Conservation (phyloP, 306 rosid species). For the Elaeagnus macrophylla region DNA sequence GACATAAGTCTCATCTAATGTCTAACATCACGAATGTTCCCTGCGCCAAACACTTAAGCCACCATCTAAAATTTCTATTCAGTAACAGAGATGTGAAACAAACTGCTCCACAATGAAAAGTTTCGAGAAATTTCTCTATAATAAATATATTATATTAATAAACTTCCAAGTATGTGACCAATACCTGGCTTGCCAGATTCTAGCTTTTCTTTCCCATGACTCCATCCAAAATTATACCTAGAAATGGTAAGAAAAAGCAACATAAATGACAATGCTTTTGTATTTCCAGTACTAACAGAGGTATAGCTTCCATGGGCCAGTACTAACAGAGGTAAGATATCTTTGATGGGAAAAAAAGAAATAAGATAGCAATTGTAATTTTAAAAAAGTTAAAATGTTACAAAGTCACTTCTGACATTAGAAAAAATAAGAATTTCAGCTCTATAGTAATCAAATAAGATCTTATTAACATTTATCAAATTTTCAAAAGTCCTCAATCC, state of each 20-base stretch:
- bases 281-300: conserved; percentile 1
- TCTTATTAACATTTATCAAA: no score
- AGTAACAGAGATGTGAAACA: background rate
- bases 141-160: conserved; percentile 5
- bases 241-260: conserved; percentile 19
- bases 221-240: conserved; percentile 98
- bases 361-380: background rate
- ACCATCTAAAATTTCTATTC: background rate
- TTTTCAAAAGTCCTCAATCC: no score
- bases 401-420: no score
- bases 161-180: conserved; percentile 10
- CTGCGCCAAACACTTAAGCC: background rate
- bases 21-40: background rate
- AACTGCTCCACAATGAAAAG: background rate
- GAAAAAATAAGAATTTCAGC: no score
- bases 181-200: conserved; percentile 93
- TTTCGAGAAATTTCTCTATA: background rate
- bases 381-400: no score
- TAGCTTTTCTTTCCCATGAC: conserved; percentile 95
- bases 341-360: no score
- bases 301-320: no score
- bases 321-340: background rate
- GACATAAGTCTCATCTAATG: background rate
- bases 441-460: no score
- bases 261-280: conserved; percentile 7